Percentiles rank a stretch among this genome's conserved stretches.
Conservation (phyloP, 306 rosid species). For the Cucurbita maxima region DNA sequence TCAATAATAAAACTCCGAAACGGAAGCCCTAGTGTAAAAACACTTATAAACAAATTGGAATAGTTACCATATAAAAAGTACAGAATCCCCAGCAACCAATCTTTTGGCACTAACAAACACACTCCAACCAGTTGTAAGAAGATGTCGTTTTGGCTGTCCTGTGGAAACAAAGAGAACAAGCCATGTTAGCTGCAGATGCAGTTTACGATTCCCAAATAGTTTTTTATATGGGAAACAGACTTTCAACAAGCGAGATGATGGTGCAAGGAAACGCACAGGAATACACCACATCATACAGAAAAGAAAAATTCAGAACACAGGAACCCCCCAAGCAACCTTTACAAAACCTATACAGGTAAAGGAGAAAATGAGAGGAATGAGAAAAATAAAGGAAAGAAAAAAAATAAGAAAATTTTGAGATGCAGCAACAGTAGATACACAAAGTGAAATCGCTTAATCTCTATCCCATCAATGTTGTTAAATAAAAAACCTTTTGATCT, state of each 20-base stretch:
- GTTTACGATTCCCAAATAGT: not conserved
- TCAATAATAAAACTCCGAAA: slow-evolving; percentile 2
- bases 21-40: slow-evolving; percentile 8
- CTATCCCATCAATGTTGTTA: not conserved
- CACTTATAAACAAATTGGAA: slow-evolving; percentile 3
- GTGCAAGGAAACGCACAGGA: not conserved
- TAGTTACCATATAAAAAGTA: slow-evolving; percentile 69
- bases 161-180: slow-evolving; percentile 20
- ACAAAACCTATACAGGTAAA: not conserved
- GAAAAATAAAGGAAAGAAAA: not conserved
- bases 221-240: not conserved
- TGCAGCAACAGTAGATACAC: not conserved
- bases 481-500: not conserved
- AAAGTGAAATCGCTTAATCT: not conserved
- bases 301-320: not conserved
- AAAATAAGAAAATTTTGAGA: not conserved
- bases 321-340: not conserved
- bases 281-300: not conserved
- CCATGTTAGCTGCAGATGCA: slow-evolving; percentile 7
- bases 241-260: not conserved
- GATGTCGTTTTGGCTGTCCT: slow-evolving; percentile 94
- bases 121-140: slow-evolving; percentile 91
- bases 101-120: slow-evolving; percentile 91
- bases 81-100: slow-evolving; percentile 84
- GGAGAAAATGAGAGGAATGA: not conserved